Evolutionary conservation across 2,329 filamentous ascomycete species (phyloP), one percentile per base, ranked within the genome.

Genomic region (Penicillium aurantiogriseum): DNA sequence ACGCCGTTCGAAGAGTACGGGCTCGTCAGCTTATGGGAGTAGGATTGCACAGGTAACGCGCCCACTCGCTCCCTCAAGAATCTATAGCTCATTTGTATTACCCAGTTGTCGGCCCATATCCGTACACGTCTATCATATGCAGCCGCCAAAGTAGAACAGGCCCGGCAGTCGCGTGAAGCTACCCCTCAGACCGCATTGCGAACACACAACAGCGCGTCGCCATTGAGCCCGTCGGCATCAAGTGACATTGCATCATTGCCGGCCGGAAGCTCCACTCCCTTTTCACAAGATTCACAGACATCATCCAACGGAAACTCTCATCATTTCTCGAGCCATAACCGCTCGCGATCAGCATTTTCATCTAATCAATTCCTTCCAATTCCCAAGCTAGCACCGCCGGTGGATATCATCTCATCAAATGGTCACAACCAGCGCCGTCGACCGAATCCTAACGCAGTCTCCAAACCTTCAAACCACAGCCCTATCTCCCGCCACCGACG

Each of bases 101-200:
- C 67, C 45, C 71, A 92, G 89, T 78, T 91, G 53, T 91, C 90
- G 40, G 85, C 87, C 54, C 89, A 93, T 70, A 82, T 97, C 51
- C 89, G 88, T 70, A 88, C 91, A 50, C 89, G 91, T 67, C 82
- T 97, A 29, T 91, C 91, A 7, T 97, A 97, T 74, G 93, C 93
- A 63, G 94, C 96, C 84, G 84, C 95, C 71, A 97, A 96, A 75
- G 89, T 97, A 40, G 91, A 91, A 71, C 87, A 95, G 70, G 91
- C 91, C 57, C 94, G 92, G 88, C 89, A 96, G 75, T 83, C 87
- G 49, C 69, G 66, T 25, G 86, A 88, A 62, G 86, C 86, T 21
- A 54, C 40, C 17, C 51, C 59, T 13, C 59, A 65, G 38, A 45
- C 55, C 40, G 47, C 60, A 15, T 29, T 62, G 25, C 61, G 56